phyloP scores from a whole-genome alignment of 2,329 filamentous ascomycete species.

The Annulohypoxylon truncatum region DNA sequence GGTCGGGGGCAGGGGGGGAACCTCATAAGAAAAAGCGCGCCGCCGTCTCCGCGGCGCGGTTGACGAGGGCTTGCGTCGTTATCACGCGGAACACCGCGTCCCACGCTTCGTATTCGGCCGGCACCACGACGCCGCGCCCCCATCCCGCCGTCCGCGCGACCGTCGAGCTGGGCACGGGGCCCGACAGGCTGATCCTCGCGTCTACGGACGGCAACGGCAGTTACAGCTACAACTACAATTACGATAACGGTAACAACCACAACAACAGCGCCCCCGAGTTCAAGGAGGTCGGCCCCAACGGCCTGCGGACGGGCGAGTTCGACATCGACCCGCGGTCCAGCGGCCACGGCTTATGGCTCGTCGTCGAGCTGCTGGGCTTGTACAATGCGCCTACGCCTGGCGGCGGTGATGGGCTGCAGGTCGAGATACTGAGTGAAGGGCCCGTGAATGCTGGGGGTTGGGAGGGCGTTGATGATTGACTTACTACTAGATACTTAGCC shows the following conservation, averaged over 20 bases:
- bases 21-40: slow-evolving; percentile 52
- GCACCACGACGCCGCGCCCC: slow-evolving; percentile 42
- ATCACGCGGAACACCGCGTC: slow-evolving; percentile 47
- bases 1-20: slow-evolving; percentile 36
- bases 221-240: background rate
- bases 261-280: slow-evolving; percentile 69
- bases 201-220: slow-evolving; percentile 67
- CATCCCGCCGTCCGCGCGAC: slow-evolving; percentile 70
- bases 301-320: slow-evolving; percentile 76
- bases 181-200: slow-evolving; percentile 72
- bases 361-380: slow-evolving; percentile 82
- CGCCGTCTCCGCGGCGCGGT: slow-evolving; percentile 54
- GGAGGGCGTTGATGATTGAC: slow-evolving; percentile 51
- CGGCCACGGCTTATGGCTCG: slow-evolving; percentile 76
- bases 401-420: slow-evolving; percentile 57
- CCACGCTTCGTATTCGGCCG: slow-evolving; percentile 31
- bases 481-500: background rate
- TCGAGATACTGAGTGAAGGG: slow-evolving; percentile 65
- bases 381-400: slow-evolving; percentile 49
- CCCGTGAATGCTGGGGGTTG: slow-evolving; percentile 58
- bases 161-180: slow-evolving; percentile 78
- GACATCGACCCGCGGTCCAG: slow-evolving; percentile 74
- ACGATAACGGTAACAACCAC: slow-evolving; percentile 47
- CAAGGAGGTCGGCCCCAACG: slow-evolving; percentile 70
- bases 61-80: slow-evolving; percentile 73